Percentiles rank a stretch among this genome's conserved stretches.
Evolutionary conservation across 768 basidiomycete genomes (phyloP).

Genomic region (Erythrobasidium yunnanense): DNA sequence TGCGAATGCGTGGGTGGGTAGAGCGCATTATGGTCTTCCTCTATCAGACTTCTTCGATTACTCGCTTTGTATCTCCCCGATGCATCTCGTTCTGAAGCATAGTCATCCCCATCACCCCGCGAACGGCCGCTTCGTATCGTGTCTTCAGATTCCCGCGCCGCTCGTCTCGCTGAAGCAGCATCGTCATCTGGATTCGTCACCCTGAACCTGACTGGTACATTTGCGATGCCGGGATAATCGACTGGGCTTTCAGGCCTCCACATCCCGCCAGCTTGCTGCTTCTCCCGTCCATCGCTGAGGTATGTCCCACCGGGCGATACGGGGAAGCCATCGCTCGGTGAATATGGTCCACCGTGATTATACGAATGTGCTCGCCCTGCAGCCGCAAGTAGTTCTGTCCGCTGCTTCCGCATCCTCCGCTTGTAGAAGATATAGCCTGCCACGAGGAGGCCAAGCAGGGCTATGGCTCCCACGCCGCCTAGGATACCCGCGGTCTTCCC

Average conservation of each 20-base stretch:
- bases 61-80: too few species aligned
- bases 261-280: slow-evolving; percentile 14
- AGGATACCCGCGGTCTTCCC: background rate
- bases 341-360: background rate
- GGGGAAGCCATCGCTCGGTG: background rate
- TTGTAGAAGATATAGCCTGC: background rate
- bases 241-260: slow-evolving; percentile 24
- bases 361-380: background rate
- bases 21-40: slow-evolving; percentile 12
- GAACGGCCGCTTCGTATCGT: slow-evolving; percentile 9
- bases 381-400: background rate
- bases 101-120: too few species aligned
- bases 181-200: slow-evolving; percentile 26
- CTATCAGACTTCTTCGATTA: slow-evolving; percentile 12
- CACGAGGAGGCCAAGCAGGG: background rate
- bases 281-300: background rate
- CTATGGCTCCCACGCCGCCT: background rate
- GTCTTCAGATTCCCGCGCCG: background rate
- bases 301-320: background rate
- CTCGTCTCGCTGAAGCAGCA: background rate
- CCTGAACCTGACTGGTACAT: slow-evolving; percentile 14
- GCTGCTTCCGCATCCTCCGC: background rate
- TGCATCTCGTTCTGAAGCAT: too few species aligned
- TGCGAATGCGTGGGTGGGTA: slow-evolving; percentile 12
- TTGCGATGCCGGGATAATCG: slow-evolving; percentile 19